These are phyloP conservation scores for Sphaceloma murrayae DNA, from an alignment of 2,329 filamentous ascomycete genomes.

Conservation along the genomic window DNA sequence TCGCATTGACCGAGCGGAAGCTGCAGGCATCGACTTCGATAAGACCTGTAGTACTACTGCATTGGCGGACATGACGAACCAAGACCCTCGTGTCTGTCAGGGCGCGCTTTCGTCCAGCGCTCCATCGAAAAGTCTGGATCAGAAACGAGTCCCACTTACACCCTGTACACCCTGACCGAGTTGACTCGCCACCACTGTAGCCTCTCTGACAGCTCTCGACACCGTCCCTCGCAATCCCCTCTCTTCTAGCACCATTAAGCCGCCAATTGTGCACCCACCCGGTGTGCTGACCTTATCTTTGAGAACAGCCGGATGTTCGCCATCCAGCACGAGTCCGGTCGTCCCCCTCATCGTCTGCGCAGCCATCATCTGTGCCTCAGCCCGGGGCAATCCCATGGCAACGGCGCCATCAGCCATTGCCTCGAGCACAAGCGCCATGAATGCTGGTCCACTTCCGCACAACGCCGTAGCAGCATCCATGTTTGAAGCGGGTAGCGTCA, in stretches of 20 bases:
- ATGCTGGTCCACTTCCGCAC: constrained; percentile 65
- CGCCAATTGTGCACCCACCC: constrained; percentile 68
- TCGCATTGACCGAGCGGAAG: no score
- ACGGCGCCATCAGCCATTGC: constrained; percentile 68
- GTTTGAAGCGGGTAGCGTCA: constrained; percentile 53
- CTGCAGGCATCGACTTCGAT: no score
- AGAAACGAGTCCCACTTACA: constrained; percentile 34
- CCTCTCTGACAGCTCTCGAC: constrained; percentile 59
- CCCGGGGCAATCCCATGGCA: constrained; percentile 65
- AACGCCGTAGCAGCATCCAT: constrained; percentile 69
- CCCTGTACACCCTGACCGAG: constrained; percentile 47
- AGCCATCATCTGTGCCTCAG: constrained; percentile 66
- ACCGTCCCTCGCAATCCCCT: constrained; percentile 58
- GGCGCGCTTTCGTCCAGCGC: no score
- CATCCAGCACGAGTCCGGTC: constrained; percentile 56
- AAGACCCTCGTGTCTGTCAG: no score
- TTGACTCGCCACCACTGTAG: constrained; percentile 59
- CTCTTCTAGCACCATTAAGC: constrained; percentile 64
- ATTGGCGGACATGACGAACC: no score
- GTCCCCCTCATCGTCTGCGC: constrained; percentile 70
- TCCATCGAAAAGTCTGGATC: no score
- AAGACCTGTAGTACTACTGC: no score
- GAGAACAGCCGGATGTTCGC: constrained; percentile 65
- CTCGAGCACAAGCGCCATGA: constrained; percentile 66
- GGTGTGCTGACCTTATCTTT: constrained; percentile 69